Conservation (phyloP, 1,284 basidiomycete genomes). For the Ganoderma meredithae region DNA sequence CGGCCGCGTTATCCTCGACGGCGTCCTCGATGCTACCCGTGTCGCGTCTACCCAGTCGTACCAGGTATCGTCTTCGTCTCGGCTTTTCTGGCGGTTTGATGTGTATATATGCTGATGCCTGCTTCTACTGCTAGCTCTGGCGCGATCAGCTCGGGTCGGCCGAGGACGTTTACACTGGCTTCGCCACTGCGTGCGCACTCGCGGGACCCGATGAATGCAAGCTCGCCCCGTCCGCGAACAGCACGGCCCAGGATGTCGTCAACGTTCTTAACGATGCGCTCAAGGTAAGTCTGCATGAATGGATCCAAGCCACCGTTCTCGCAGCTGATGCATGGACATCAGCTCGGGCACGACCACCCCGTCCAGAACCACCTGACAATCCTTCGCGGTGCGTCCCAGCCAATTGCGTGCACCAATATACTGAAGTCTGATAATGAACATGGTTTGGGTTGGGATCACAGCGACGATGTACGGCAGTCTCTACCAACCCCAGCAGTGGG, state of each 20-base stretch:
- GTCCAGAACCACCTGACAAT: conserved; percentile 9
- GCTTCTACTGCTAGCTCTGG: conserved; percentile 18
- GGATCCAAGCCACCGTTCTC: background rate
- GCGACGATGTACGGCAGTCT: conserved; percentile 14
- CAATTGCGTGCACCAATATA: no score
- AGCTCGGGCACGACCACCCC: conserved; percentile 21
- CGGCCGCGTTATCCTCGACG: conserved; percentile 30
- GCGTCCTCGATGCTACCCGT: conserved; percentile 23
- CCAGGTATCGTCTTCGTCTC: background rate
- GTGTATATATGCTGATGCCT: background rate
- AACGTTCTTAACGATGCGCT: conserved; percentile 17
- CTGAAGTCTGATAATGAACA: background rate
- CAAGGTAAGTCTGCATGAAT: conserved; percentile 1
- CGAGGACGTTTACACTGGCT: conserved; percentile 24
- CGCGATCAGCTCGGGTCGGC: conserved; percentile 16
- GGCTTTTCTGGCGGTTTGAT: no score
- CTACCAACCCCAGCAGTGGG: conserved; percentile 24
- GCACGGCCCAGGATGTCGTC: conserved; percentile 22
- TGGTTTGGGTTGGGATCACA: background rate
- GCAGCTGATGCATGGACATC: background rate
- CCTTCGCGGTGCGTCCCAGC: conserved; percentile 15
- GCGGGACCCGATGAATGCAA: conserved; percentile 23
- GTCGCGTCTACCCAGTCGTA: conserved; percentile 23
- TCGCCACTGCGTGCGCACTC: conserved; percentile 26
- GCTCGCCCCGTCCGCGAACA: conserved; percentile 16